phyloP scores from a whole-genome alignment of 2,329 filamentous ascomycete genomes.

The Penicillium sp. region DNA sequence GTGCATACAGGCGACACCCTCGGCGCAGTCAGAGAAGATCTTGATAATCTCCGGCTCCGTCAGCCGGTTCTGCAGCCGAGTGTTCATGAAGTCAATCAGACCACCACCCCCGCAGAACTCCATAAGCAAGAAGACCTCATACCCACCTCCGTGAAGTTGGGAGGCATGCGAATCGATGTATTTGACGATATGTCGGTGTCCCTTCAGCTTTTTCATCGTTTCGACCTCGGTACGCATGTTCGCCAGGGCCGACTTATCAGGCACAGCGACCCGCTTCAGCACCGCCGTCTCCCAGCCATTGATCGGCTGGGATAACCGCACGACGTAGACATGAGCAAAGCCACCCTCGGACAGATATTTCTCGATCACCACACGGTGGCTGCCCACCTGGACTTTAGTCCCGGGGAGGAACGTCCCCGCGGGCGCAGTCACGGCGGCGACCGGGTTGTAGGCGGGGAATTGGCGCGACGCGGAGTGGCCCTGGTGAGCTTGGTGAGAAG shows the following conservation, averaged over 20 bases:
- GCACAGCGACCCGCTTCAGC: slow-evolving; percentile 92
- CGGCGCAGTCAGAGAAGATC: slow-evolving; percentile 94
- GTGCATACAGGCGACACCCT: slow-evolving; percentile 98
- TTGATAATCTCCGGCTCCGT: slow-evolving; percentile 97
- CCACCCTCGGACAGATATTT: slow-evolving; percentile 98
- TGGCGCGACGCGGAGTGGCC: slow-evolving; percentile 35
- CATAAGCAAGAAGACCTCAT: slow-evolving; percentile 98
- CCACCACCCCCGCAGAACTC: slow-evolving; percentile 95
- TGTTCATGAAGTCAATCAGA: slow-evolving; percentile 99
- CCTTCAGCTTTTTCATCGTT: slow-evolving; percentile 99
- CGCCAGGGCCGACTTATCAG: slow-evolving; percentile 90
- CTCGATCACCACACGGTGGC: slow-evolving; percentile 90
- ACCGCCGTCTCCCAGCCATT: slow-evolving; percentile 82
- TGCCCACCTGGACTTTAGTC: slow-evolving; percentile 95
- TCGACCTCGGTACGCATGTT: slow-evolving; percentile 99
- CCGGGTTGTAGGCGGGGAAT: slow-evolving; percentile 39
- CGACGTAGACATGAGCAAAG: slow-evolving; percentile 97
- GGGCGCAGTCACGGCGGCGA: slow-evolving; percentile 49
- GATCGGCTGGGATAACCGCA: slow-evolving; percentile 77
- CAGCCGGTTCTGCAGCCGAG: slow-evolving; percentile 88
- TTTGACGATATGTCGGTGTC: slow-evolving; percentile 92
- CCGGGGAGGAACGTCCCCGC: slow-evolving; percentile 88
- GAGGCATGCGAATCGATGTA: slow-evolving; percentile 99
- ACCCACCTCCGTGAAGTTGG: slow-evolving; percentile 87
- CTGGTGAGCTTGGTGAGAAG: slow-evolving; percentile 33